Evolutionary conservation across 1,284 basidiomycete species (phyloP), one percentile per base, ranked within the genome.

Genomic region (Ganoderma meredithae): DNA sequence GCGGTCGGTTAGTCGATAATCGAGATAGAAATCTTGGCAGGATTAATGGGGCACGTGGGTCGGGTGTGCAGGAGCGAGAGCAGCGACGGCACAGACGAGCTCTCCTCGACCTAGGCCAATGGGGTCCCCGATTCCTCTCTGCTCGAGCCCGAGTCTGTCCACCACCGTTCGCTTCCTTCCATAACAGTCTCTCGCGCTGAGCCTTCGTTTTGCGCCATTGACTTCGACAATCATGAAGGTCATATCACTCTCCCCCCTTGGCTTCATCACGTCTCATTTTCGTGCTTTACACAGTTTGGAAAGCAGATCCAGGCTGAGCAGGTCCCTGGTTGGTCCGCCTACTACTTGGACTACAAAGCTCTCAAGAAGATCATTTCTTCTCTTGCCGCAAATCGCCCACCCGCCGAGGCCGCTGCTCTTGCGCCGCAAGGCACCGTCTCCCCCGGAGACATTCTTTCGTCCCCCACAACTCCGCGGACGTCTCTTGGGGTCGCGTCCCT

Each of bases 291-390:
- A 62, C 68, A 99, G 97, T 99, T 99, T 81, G 98, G 98, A 76
- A 99, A 99, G 84, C 94, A 96, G 75, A 96, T 99, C 74, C 96
- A 97, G 81, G 92, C 94, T 43, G 94, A 97, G 81, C 96, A 98
- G 83, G 92, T 99, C 67, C 96, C 98, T 64, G 97, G 97, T 83
- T 99, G 98, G 98, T 95, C 95, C 27, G 82, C 88, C 39, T 96
- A 95, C 83, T 99, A 99, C 81, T 90, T 99, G 74, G 98, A 99
- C 84, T 99, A 99, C 88, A 99, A 99, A 85, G 93, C 93, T 75
- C 86, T 98, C 79, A 98, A 98, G 84, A 97, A 97, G 88, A 99
- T 99, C 77, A 98, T 99, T 79, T 99, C 98, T 71, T 98, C 97
- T n/a, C 89, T 99, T 70, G 91, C 94, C 66, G 94, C 95, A 52